Conservation (phyloP, 345 rosid genomes). For the Syzygium aromaticum region DNA sequence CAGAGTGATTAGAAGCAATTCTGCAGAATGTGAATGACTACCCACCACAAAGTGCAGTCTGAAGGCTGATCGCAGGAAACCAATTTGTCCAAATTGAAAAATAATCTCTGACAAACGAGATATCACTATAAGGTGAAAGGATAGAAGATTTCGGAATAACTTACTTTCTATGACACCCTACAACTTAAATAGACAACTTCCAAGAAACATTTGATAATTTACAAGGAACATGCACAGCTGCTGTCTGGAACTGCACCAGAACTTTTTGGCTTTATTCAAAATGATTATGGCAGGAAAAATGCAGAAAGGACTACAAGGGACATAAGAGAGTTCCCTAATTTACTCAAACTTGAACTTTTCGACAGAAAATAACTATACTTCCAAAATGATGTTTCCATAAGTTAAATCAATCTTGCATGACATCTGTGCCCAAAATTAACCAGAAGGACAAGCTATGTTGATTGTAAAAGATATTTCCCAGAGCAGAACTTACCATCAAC, state of each 20-base stretch:
- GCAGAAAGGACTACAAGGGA: not conserved
- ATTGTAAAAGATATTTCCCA: not conserved
- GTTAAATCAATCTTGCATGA: not conserved
- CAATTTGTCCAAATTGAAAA: conserved; percentile 70
- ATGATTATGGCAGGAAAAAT: not conserved
- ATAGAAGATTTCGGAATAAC: not conserved
- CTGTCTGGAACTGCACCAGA: not conserved
- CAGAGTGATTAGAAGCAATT: not conserved
- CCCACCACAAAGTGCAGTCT: conserved; percentile 63
- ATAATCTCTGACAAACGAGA: conserved; percentile 44
- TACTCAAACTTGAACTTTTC: not conserved
- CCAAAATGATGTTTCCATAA: not conserved
- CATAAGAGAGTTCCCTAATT: not conserved
- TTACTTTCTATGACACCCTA: not conserved
- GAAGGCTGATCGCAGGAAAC: conserved; percentile 77
- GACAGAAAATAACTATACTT: not conserved
- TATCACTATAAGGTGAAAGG: conserved; percentile 1
- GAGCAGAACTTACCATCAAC: conserved; percentile 54
- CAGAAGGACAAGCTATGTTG: not conserved
- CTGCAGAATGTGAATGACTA: not conserved
- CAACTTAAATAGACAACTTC: not conserved
- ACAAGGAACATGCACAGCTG: not conserved
- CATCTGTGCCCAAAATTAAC: not conserved
- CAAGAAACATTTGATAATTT: not conserved
- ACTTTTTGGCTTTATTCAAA: not conserved